Conservation (phyloP, 148 eudicot species). For the Heliamphora exappendiculata region DNA sequence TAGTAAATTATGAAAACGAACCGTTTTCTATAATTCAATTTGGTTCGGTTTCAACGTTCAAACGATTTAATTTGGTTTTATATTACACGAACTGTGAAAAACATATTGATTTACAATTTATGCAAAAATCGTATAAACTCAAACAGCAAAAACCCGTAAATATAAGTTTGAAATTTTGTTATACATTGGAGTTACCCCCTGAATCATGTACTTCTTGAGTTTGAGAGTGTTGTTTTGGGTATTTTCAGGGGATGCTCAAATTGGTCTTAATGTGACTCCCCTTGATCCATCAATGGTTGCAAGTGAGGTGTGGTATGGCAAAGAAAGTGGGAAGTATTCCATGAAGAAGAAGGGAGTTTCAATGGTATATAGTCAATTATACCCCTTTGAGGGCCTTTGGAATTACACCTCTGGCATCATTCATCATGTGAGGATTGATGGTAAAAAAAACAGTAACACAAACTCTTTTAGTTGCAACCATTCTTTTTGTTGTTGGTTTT, state of each 20-base stretch:
- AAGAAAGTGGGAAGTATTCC: constrained; percentile 52
- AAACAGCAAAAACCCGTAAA: no score
- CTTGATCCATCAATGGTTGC: constrained; percentile 65
- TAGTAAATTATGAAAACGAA: no score
- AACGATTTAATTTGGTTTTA: no score
- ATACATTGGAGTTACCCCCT: constrained; percentile 10
- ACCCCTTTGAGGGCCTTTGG: constrained; percentile 69
- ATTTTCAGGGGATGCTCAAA: constrained; percentile 66
- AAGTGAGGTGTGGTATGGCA: constrained; percentile 91
- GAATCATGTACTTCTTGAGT: no score
- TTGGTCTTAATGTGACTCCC: constrained; percentile 72
- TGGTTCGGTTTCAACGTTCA: no score
- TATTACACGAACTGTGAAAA: no score
- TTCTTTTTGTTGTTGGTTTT: no score
- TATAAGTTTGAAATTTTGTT: no score
- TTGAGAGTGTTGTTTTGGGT: not conserved
- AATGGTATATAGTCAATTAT: constrained; percentile 65
- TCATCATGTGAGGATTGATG: constrained; percentile 85
- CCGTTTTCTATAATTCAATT: no score
- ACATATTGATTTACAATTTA: no score
- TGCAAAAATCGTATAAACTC: no score
- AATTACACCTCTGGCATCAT: constrained; percentile 93
- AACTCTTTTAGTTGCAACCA: not conserved
- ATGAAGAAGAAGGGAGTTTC: constrained; percentile 52
- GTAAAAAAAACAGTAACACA: constrained; percentile 32